Evolutionary conservation across 2,329 filamentous ascomycete genomes (phyloP).

Genomic region (Cryphonectria nitschkei): DNA sequence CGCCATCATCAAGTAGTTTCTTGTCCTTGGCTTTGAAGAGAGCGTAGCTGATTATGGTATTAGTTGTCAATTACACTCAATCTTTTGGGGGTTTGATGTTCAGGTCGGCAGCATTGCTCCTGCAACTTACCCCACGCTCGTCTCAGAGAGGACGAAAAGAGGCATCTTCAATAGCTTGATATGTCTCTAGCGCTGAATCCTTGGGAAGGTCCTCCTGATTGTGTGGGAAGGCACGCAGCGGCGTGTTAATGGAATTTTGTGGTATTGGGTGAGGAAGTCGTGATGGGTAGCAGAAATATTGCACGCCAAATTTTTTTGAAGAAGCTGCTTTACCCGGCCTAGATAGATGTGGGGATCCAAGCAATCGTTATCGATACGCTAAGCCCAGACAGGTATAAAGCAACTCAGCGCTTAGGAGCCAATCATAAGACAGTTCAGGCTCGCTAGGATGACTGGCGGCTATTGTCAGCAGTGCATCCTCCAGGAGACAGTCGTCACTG

Average conservation of each 20-base stretch:
- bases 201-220: conserved; percentile 29
- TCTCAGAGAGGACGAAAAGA: conserved; percentile 92
- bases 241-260: conserved; percentile 19
- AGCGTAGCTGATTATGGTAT: conserved; percentile 72
- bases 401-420: conserved; percentile 7
- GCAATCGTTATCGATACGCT: conserved; percentile 8
- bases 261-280: conserved; percentile 19
- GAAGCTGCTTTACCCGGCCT: conserved; percentile 20
- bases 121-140: conserved; percentile 72
- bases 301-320: conserved; percentile 28
- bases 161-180: conserved; percentile 63
- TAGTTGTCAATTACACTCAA: conserved; percentile 33
- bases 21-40: conserved; percentile 99
- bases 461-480: conserved; percentile 17
- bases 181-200: conserved; percentile 28
- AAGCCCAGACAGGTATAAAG: neutral
- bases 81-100: neutral
- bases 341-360: conserved; percentile 23
- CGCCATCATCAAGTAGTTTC: conserved; percentile 84
- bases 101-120: neutral
- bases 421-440: conserved; percentile 17
- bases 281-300: conserved; percentile 24
- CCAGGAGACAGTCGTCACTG: conserved; percentile 26
- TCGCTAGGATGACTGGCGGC: conserved; percentile 4
- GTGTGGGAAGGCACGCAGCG: conserved; percentile 32